Evolutionary conservation across 2,329 filamentous ascomycete species (phyloP).

Genomic region (Sporothrix humicola): DNA sequence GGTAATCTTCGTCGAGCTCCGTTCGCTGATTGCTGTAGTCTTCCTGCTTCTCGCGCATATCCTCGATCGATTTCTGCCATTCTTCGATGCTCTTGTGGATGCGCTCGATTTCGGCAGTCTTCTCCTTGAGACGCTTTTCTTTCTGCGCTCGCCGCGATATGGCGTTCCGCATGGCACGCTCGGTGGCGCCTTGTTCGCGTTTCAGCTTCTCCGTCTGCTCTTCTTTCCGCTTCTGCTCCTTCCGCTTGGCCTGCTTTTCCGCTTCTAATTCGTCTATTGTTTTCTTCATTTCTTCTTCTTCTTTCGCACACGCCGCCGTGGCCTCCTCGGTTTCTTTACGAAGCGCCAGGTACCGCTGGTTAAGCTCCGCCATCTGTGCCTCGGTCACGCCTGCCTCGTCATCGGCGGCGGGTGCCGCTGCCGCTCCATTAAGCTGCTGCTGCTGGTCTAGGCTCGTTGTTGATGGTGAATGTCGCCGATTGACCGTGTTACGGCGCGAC

Average conservation of each 20-base stretch:
- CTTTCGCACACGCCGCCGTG: slow-evolving; percentile 70
- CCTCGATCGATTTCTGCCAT: slow-evolving; percentile 68
- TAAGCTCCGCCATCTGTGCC: slow-evolving; percentile 76
- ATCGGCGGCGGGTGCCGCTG: slow-evolving; percentile 42
- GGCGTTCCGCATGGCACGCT: slow-evolving; percentile 79
- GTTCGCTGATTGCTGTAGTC: slow-evolving; percentile 61
- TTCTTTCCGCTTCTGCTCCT: slow-evolving; percentile 84
- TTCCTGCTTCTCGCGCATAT: slow-evolving; percentile 62
- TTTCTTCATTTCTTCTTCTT: slow-evolving; percentile 73
- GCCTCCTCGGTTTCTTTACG: slow-evolving; percentile 84
- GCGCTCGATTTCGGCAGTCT: slow-evolving; percentile 70
- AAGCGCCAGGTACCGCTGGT: slow-evolving; percentile 78
- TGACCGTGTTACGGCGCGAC: slow-evolving; percentile 69
- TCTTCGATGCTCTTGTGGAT: slow-evolving; percentile 71
- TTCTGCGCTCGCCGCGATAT: slow-evolving; percentile 80
- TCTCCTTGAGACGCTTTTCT: slow-evolving; percentile 73
- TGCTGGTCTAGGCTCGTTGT: slow-evolving; percentile 61
- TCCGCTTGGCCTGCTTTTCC: slow-evolving; percentile 79
- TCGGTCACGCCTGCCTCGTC: slow-evolving; percentile 61
- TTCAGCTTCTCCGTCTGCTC: slow-evolving; percentile 85
- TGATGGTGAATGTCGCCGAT: slow-evolving; percentile 76
- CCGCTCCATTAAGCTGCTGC: slow-evolving; percentile 35
- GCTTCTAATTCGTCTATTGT: slow-evolving; percentile 71
- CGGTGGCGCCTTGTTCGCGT: slow-evolving; percentile 77
- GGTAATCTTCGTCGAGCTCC: slow-evolving; percentile 57